Conservation (phyloP, 345 rosid genomes). For the Eutrema japonicum region DNA sequence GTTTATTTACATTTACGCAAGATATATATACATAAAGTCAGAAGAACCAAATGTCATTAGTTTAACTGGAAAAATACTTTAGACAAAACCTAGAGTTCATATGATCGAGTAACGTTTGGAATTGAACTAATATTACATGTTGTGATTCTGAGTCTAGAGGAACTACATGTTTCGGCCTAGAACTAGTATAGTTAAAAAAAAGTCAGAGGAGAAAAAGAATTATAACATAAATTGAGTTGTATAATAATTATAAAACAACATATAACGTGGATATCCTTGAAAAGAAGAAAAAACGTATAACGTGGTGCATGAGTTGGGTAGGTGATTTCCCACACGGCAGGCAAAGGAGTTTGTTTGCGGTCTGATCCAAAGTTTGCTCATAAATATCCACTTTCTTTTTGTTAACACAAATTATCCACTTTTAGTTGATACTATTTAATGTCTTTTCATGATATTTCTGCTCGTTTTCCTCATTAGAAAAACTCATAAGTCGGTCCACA, state of each 20-base stretch:
- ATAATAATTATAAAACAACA: conserved; percentile 9
- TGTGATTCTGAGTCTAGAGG: too few relatives aligned
- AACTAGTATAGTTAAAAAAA: too few relatives aligned
- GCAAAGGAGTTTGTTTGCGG: conserved; percentile 16
- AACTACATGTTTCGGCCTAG: too few relatives aligned
- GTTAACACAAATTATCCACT: conserved; percentile 9
- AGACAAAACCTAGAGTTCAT: too few relatives aligned
- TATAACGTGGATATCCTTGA: conserved; percentile 19
- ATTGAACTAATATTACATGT: too few relatives aligned
- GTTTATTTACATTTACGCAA: conserved; percentile 17
- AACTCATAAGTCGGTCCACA: conserved; percentile 30
- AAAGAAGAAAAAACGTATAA: neutral
- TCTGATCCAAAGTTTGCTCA: conserved; percentile 19
- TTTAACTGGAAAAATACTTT: too few relatives aligned
- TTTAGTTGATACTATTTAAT: conserved; percentile 12
- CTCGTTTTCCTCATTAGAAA: conserved; percentile 37
- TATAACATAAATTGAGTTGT: neutral
- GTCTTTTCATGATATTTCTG: neutral
- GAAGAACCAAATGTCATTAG: too few relatives aligned
- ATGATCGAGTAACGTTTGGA: too few relatives aligned
- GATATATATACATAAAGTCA: neutral
- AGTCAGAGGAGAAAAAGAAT: neutral
- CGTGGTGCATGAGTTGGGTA: conserved; percentile 31
- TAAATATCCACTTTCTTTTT: conserved; percentile 21
- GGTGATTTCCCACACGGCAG: conserved; percentile 43